A percentile compares a stretch with the other conserved stretches of the same genome.
Evolutionary conservation across 768 basidiomycete species (phyloP).

Genomic region (Sutorius australiensis): DNA sequence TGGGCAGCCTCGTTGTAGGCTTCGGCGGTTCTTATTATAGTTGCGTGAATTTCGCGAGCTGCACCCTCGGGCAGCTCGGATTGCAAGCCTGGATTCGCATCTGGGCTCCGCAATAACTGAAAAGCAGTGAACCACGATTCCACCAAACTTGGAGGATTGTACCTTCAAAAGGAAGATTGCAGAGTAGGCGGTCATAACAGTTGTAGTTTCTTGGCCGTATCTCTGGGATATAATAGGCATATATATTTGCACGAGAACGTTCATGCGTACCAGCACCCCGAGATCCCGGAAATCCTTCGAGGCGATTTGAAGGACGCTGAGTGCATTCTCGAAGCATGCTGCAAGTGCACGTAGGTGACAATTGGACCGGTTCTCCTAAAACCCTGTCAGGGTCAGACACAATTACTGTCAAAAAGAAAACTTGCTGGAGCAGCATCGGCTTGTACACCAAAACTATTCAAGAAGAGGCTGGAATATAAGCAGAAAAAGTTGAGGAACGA

Average conservation of each 20-base stretch:
- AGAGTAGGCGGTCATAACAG: conserved; percentile 83
- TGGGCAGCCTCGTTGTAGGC: conserved; percentile 73
- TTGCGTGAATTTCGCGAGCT: conserved; percentile 57
- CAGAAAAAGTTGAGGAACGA: conserved; percentile 75
- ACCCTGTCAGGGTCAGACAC: background rate
- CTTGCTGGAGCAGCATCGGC: conserved; percentile 54
- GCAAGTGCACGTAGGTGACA: conserved; percentile 67
- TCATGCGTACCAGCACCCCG: conserved; percentile 60
- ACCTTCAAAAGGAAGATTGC: conserved; percentile 79
- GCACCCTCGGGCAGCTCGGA: conserved; percentile 60
- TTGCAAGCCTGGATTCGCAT: conserved; percentile 51
- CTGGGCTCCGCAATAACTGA: conserved; percentile 68
- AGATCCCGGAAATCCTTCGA: conserved; percentile 70
- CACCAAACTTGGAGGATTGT: conserved; percentile 9
- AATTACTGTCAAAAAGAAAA: conserved; percentile 12
- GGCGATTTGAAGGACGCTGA: conserved; percentile 66
- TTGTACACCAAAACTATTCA: conserved; percentile 82
- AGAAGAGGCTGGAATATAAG: conserved; percentile 72
- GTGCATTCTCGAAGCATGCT: conserved; percentile 70
- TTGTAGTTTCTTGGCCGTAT: conserved; percentile 81
- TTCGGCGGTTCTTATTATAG: conserved; percentile 69
- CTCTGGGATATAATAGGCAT: conserved; percentile 42
- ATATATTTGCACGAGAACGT: conserved; percentile 31
- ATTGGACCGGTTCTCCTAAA: conserved; percentile 51
- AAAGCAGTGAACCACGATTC: conserved; percentile 1